Conservation (phyloP, 2,329 filamentous ascomycete genomes). For the Claviceps monticola region DNA sequence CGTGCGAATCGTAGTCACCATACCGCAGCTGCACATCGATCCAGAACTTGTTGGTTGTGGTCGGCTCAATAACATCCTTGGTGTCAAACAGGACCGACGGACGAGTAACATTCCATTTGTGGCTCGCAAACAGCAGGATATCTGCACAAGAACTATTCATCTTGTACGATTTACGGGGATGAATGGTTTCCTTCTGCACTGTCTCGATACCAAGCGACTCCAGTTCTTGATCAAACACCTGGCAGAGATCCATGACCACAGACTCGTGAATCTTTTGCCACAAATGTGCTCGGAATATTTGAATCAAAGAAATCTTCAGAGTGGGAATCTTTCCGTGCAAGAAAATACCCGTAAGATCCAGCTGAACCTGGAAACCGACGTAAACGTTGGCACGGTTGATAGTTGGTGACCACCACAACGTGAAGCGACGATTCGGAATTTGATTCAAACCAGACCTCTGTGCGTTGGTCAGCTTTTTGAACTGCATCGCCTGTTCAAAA, state of each 20-base stretch:
- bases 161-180: conserved; percentile 98
- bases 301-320: conserved; percentile 92
- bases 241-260: conserved; percentile 96
- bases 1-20: conserved; percentile 96
- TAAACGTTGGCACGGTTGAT: conserved; percentile 96
- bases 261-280: conserved; percentile 99
- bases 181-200: conserved; percentile 97
- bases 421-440: conserved; percentile 97
- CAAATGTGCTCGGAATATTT: conserved; percentile 98
- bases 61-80: conserved; percentile 86
- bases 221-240: conserved; percentile 94
- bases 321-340: conserved; percentile 98
- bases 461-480: conserved; percentile 97
- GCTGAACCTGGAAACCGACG: conserved; percentile 96
- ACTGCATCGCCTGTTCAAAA: conserved; percentile 68
- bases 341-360: conserved; percentile 97
- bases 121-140: conserved; percentile 88
- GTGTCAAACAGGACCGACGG: conserved; percentile 91
- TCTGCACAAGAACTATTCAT: conserved; percentile 99
- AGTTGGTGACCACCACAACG: conserved; percentile 90
- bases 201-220: conserved; percentile 94
- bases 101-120: conserved; percentile 96
- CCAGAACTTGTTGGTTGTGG: conserved; percentile 99
- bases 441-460: conserved; percentile 95
- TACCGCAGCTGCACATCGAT: conserved; percentile 93